Base-by-base conservation (phyloP, 345 rosid genomes). In the Luvunga scandens region DNA sequence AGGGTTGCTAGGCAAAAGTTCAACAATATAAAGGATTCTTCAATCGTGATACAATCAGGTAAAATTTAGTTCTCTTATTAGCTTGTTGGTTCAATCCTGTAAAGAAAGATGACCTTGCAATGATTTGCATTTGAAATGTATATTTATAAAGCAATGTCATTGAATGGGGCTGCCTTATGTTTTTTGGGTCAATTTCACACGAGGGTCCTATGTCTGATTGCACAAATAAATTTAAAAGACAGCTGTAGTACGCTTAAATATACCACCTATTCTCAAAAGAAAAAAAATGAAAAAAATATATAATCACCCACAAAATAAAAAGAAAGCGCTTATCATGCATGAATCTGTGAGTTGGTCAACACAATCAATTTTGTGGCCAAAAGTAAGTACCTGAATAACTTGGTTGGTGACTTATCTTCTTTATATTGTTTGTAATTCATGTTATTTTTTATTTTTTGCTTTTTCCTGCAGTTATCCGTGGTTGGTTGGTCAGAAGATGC, bases 401-500 rank as follows among this genome's bases (percentile, higher is more conserved):
- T 14, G 72, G 30, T 42, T 77, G 27, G 36, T 36, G 28, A 57
- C 72, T 24, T 39, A 13, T 9, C 59, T 38, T 4, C 28, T 33
- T 39, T 14, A 13, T 1, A 22, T 57, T 60, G 55, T 77, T 68
- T 21, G 31, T 65, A 38, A 55, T n/a, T 34, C 7, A 1, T 66
- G 48, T 34, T 24, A 16, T 53, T 18, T 65, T 63, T 71, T 3
- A 9, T 56, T 66, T 42, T 60, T 30, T 56, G 4, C 36, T 59
- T 19, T 70, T 57, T 78, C 28, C 73, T 86, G 84, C 87, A 96
- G 99, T 66, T 66, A 89, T 94, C 81, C 99, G 99, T 70, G 99
- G 99, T 75, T 94, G 95, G 93, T 83, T 92, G 88, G 97, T 92
- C 73, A 88, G 99, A 90, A 88, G 92, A 86, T 96, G 95, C 86